Evolutionary conservation across 1,284 basidiomycete species (phyloP), one percentile per base, ranked within the genome.

Genomic region (Lentinula novae-zelandiae): DNA sequence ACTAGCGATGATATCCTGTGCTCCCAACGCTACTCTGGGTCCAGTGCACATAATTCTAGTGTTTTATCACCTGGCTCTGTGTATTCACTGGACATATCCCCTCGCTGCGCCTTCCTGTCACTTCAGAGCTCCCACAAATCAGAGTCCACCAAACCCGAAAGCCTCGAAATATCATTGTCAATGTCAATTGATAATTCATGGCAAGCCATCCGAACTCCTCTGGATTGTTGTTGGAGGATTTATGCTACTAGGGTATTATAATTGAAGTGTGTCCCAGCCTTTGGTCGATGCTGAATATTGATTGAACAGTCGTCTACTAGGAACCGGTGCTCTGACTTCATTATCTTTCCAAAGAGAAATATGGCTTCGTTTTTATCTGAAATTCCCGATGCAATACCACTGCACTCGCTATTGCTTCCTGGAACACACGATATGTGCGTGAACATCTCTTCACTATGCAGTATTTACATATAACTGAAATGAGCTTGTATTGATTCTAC

Each of bases 361-460:
- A 68, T 85, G 55, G 76, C 82, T 4, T 78, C 80, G 2, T 93
- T 89, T 70, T 71, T 93, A 56, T 81, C 85, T 7, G 79, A 83
- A 40, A 75, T 95, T 49, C 86, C 89, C 1, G 87, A 94, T 70
- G 69, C 75, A 2, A 74, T 82, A 1, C 79, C 85, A 6, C 72
- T 96, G 22, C 90, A 90, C 9, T 87, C 87, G 17, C 67, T 95
- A 12, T 75, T 84, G 59, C 78, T 96, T 54, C 42, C 60, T 85
- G 86, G 87, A 36, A 92, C 87, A 5, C 89, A 90, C 68, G 86
- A 92, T 70, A 85, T 86, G 81, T 89, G 71, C 61, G 83, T 76
- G 46, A 4, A 22, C 8, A 17, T 31, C 22, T 52, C 42, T 22
- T 10, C 44, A 20, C 13, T 22, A 22, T 22, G 22, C 59, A 58